Conservation (phyloP, 306 rosid genomes). For the Canavalia gladiata region DNA sequence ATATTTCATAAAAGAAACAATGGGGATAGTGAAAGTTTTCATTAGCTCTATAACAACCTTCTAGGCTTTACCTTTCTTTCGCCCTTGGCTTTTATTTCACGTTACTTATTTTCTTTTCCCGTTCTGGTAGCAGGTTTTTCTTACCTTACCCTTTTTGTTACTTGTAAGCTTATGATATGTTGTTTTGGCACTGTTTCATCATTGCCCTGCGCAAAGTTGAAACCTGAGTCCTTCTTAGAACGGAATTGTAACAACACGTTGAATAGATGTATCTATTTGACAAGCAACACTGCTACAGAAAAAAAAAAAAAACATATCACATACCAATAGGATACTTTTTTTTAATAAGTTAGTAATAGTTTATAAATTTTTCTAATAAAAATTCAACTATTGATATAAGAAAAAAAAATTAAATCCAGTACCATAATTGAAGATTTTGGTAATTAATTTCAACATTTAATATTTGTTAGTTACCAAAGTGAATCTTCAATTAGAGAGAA, state of each 20-base stretch:
- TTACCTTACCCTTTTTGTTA: background rate
- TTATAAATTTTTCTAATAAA: background rate
- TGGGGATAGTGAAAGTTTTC: background rate
- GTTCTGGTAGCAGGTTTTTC: background rate
- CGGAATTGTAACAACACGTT: background rate
- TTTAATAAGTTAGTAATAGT: background rate
- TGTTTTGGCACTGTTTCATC: background rate
- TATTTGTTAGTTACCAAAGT: background rate
- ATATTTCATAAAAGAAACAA: background rate
- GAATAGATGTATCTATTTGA: slow-evolving; percentile 4
- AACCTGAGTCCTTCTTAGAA: background rate
- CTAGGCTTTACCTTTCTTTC: slow-evolving; percentile 10
- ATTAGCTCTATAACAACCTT: background rate
- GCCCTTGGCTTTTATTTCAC: background rate
- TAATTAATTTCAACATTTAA: background rate
- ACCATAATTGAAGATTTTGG: too few species aligned
- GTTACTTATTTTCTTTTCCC: background rate
- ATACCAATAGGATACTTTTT: background rate
- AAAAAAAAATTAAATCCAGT: too few species aligned
- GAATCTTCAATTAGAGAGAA: background rate
- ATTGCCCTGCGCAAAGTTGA: slow-evolving; percentile 1
- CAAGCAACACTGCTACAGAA: background rate
- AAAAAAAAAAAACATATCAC: background rate
- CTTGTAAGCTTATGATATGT: background rate
- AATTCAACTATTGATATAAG: background rate